Percentiles rank a stretch among this genome's conserved stretches.
These are phyloP conservation scores for Jamesozyma hellenica DNA, from an alignment of 805 yeast species.

Conservation along the genomic window DNA sequence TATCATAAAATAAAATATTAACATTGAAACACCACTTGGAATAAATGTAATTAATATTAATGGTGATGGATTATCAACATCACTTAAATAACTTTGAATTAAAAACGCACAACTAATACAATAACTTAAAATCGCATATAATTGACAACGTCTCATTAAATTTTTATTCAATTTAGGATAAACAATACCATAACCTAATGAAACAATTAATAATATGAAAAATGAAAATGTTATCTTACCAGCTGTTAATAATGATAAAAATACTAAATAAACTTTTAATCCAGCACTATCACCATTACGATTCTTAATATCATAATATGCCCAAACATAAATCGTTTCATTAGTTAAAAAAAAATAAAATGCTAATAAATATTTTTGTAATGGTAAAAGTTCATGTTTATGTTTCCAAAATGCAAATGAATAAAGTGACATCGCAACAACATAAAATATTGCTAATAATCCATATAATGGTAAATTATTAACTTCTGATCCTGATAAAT, in stretches of 20 bases:
- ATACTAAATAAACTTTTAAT: conserved; percentile 63
- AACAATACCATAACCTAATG: conserved; percentile 92
- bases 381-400: conserved; percentile 75
- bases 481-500: conserved; percentile 78
- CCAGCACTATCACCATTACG: conserved; percentile 43
- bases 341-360: conserved; percentile 72
- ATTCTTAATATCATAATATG: conserved; percentile 78
- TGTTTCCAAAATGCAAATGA: conserved; percentile 78
- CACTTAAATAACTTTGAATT: conserved; percentile 42
- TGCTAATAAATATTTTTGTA: conserved; percentile 83
- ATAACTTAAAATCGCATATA: conserved; percentile 49
- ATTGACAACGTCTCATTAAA: conserved; percentile 60
- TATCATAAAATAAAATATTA: conserved; percentile 64
- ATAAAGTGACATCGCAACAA: conserved; percentile 71
- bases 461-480: conserved; percentile 89
- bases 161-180: conserved; percentile 70
- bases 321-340: conserved; percentile 84
- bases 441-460: conserved; percentile 70
- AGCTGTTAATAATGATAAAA: conserved; percentile 71
- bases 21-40: conserved; percentile 63
- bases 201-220: conserved; percentile 73
- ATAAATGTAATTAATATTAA: conserved; percentile 50
- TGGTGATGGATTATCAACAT: conserved; percentile 40
- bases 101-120: conserved; percentile 44
- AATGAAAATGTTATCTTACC: conserved; percentile 79